Conservation (phyloP, 208 protist species). For the Leishmania gerbilli region DNA sequence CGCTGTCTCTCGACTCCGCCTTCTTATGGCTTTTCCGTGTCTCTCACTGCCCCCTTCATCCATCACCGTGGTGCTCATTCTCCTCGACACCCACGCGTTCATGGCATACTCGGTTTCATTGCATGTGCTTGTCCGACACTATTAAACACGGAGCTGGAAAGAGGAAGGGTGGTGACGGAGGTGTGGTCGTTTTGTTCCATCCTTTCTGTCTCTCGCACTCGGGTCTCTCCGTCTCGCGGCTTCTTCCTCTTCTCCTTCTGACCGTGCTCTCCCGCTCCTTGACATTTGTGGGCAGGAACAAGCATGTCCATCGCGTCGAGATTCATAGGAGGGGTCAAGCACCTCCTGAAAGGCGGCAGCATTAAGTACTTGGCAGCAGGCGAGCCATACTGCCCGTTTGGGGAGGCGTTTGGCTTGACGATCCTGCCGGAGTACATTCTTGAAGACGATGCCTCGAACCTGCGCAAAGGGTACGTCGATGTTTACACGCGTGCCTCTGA, state of each 20-base stretch:
- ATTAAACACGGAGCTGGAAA: background rate
- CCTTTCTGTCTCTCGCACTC: background rate
- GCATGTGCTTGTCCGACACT: background rate
- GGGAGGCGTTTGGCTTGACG: conserved; percentile 86
- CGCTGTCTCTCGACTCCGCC: background rate
- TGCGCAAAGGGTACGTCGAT: conserved; percentile 83
- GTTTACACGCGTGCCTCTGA: conserved; percentile 81
- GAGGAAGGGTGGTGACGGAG: background rate
- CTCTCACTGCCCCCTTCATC: background rate
- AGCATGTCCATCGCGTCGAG: conserved; percentile 29
- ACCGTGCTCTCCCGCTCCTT: background rate
- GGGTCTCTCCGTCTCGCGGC: background rate
- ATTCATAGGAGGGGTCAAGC: conserved; percentile 45
- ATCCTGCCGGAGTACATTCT: conserved; percentile 85
- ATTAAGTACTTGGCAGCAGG: conserved; percentile 68
- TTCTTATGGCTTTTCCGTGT: background rate
- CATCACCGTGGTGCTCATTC: background rate
- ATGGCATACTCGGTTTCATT: background rate
- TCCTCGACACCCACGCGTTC: background rate
- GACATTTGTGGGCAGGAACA: background rate
- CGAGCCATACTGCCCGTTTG: conserved; percentile 86
- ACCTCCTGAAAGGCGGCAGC: conserved; percentile 71
- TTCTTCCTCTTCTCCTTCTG: background rate
- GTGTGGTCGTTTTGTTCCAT: background rate
- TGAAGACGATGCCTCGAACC: conserved; percentile 54